Evolutionary conservation across 2,329 filamentous ascomycete species (phyloP), one percentile per base, ranked within the genome.

Genomic region (Lomentospora prolificans): DNA sequence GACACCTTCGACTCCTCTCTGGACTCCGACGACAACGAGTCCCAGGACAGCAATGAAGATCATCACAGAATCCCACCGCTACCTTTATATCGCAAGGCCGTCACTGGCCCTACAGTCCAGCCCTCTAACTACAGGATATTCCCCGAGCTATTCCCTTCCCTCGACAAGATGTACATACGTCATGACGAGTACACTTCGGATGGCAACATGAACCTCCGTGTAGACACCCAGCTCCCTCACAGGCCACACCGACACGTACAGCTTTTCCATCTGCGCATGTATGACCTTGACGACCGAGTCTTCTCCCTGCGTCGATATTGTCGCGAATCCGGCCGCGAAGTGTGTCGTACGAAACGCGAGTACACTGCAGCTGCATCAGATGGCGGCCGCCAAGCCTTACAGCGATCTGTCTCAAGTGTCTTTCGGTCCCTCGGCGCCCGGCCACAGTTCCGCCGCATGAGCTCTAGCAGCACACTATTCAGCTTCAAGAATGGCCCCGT

Each of bases 261-360:
- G 67, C 84, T 99, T 51, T 97, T 96, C 71, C 92, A 99, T 69
- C 76, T 97, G 58, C 87, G 90, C 64, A 96, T 99, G 90, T 86
- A 96, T 67, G 90, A 97, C 69, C 75, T 97, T 56, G 85, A 84
- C 64, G 84, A 84, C 62, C 83, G 94, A 52, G 88, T 95, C 59
- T 96, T 96, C 70, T 96, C 91, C 1, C 77, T 97, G 27, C 85
- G 92, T 28, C 84, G 92, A 51, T 97, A 99, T 70, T 94, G 89
- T 69, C 84, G 94, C 57, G 88, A 95, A 60, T 96, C 91, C 28
- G 92, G 94, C 22, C 85, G 92, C 51, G 92, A 97, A 70, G 87
- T 97, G 17, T 96, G 91, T 73, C 89, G 88, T 69, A 86, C 89
- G 17, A 85, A 85, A 66, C 80, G 87, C 59, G 87, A 86, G 67